phyloP scores from a whole-genome alignment of 768 basidiomycete species.

The Tulasnella sp. region DNA sequence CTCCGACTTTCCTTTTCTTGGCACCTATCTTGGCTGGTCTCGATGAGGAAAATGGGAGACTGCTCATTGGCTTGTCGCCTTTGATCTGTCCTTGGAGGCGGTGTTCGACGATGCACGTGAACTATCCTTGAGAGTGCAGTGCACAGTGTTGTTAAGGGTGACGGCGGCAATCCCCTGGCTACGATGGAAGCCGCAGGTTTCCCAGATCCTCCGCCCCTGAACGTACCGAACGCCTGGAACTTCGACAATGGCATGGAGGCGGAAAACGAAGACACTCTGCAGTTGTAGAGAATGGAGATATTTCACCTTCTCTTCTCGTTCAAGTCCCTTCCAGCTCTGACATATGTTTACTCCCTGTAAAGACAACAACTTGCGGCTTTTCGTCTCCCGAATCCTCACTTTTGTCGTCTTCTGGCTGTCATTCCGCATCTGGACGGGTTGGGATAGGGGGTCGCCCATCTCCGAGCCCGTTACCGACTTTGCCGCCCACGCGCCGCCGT shows the following conservation, averaged over 20 bases:
- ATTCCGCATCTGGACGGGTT: constrained; percentile 21
- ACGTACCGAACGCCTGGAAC: not conserved
- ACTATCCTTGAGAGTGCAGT: not conserved
- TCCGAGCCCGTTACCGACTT: not conserved
- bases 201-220: not conserved
- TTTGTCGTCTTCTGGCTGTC: constrained; percentile 33
- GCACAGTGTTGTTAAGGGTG: constrained; percentile 17
- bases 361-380: constrained; percentile 81
- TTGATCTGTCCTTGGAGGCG: constrained; percentile 16
- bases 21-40: constrained; percentile 26
- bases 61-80: constrained; percentile 4
- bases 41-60: constrained; percentile 27
- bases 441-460: constrained; percentile 24
- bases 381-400: constrained; percentile 73
- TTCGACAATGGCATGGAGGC: not conserved
- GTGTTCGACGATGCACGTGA: constrained; percentile 16
- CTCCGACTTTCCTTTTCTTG: constrained; percentile 35
- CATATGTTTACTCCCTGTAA: constrained; percentile 85
- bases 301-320: constrained; percentile 68
- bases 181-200: not conserved
- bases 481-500: constrained; percentile 10
- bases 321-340: constrained; percentile 68
- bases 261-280: not conserved
- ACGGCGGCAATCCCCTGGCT: constrained; percentile 31
- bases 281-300: too few species aligned